A percentile compares a stretch with the other conserved stretches of the same genome.
These are phyloP conservation scores for Trichoderma endophyticum DNA, from an alignment of 2,329 filamentous ascomycete genomes.

Conservation along the genomic window DNA sequence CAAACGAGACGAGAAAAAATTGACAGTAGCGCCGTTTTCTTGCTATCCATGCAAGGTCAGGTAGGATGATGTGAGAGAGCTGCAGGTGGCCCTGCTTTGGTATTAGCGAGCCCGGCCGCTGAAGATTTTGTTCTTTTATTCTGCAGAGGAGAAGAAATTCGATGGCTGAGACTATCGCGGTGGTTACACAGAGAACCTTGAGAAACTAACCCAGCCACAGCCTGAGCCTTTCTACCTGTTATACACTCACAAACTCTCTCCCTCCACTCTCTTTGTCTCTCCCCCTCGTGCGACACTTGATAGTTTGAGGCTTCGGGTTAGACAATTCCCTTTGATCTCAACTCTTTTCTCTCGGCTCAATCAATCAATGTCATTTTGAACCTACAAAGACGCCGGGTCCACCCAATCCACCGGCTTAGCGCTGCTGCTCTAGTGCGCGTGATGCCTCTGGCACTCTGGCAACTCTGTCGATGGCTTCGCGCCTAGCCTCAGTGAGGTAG, in stretches of 20 bases:
- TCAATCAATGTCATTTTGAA: not conserved
- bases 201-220: not conserved
- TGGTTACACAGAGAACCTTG: not conserved
- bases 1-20: not conserved
- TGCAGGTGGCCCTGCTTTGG: not conserved
- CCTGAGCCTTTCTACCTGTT: not conserved
- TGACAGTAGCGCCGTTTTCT: not conserved
- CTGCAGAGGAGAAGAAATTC: not conserved
- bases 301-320: not conserved
- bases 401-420: conserved; percentile 12
- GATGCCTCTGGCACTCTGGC: conserved; percentile 13
- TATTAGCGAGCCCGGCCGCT: not conserved
- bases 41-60: not conserved
- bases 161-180: not conserved
- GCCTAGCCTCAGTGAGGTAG: conserved; percentile 16
- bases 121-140: conserved; percentile 3
- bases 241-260: not conserved
- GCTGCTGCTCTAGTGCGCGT: conserved; percentile 14
- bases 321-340: not conserved
- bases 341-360: not conserved
- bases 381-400: conserved; percentile 11
- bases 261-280: not conserved
- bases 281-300: not conserved
- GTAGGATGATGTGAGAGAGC: conserved; percentile 5
- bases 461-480: not conserved